A percentile compares a stretch with the other conserved stretches of the same genome.
Evolutionary conservation across 208 protist genomes (phyloP).

Genomic region (Leishmania arabica): DNA sequence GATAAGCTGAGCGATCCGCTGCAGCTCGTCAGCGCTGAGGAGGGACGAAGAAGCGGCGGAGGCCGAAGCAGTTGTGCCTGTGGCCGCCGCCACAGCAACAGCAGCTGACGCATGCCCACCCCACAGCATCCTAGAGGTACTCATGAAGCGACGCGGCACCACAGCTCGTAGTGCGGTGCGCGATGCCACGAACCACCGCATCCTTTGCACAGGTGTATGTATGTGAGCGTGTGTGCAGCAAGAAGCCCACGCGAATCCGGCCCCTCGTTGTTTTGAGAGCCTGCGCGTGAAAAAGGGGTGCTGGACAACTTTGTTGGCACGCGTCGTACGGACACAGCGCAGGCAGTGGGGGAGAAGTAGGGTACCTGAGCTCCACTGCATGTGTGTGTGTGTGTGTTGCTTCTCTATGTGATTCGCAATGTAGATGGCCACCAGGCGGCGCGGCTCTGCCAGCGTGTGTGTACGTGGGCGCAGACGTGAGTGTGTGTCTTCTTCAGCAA

Average conservation of each 20-base stretch:
- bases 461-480: neutral
- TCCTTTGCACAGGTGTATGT: neutral
- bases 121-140: neutral
- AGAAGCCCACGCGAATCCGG: neutral
- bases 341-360: neutral
- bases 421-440: neutral
- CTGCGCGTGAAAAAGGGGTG: neutral
- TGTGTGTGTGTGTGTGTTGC: neutral
- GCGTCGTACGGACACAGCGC: neutral
- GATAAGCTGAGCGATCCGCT: slow-evolving; percentile 65
- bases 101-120: neutral
- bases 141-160: slow-evolving; percentile 1
- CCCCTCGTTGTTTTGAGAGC: neutral
- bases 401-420: neutral
- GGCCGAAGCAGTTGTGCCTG: neutral
- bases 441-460: neutral
- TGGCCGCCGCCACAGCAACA: neutral
- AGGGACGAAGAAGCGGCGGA: neutral
- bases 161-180: neutral
- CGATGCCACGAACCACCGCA: neutral
- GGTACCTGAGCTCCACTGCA: neutral
- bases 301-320: neutral
- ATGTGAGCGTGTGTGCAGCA: neutral
- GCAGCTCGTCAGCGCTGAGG: slow-evolving; percentile 54
- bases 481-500: neutral